Evolutionary conservation across 2,329 filamentous ascomycete species (phyloP), one percentile per base, ranked within the genome.

Genomic region (Apiospora malaysiana): DNA sequence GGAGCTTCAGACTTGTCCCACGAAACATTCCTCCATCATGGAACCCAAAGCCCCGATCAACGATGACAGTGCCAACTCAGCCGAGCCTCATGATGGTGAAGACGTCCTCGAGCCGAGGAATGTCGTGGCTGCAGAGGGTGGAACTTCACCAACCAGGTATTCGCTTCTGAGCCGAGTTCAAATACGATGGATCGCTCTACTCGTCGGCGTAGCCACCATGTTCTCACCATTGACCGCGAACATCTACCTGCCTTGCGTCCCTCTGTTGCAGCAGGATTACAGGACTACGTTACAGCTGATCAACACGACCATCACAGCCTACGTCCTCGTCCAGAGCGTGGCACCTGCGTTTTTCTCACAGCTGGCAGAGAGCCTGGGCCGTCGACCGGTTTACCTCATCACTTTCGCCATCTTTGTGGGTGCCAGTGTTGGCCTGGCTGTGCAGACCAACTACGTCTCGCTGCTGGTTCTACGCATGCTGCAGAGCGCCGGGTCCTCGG

Each of bases 331-430:
- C 21, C 83, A 85, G 75, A 83, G 79, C 4, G 71, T 85, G 3
- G 80, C 82, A 0, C 84, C 84, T 1, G 78, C 78, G 25, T 76
- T 84, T 63, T 76, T 83, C 27, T 83, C 82, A 1, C 80, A 79
- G 27, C 78, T 83, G 21, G 80, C 83, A 0, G 84, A 85, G 70
- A 76, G 71, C 8, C 72, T 77, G 16, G 83, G 83, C 1, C 79
- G 83, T 12, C 80, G 82, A 4, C 82, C 81, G 0, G 82, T 81
- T 1, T 84, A 82, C 66, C 74, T 84, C 0, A 69, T 82, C 43
- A 78, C 77, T 9, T 83, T 84, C 51, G 63, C 76, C 3, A 76
- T 83, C 10, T 83, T 81, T 40, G 68, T 81, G 8, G 75, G 70
- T 1, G 81, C 81, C 14, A 82, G 82, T 16, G 70, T 76, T 32